phyloP scores from a whole-genome alignment of 345 rosid genomes.

The Eucalyptus rudis region DNA sequence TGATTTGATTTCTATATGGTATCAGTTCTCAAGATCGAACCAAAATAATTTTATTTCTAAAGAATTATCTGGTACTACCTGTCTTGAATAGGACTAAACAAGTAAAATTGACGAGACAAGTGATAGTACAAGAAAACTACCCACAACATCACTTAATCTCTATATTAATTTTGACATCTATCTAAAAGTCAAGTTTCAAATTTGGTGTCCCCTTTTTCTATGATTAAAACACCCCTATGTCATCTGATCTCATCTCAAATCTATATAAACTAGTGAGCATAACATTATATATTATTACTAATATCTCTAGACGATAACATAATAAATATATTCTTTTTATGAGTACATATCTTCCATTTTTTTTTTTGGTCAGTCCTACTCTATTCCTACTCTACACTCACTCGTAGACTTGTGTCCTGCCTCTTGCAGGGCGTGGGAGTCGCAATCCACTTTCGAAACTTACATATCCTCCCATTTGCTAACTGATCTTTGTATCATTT shows the following conservation, averaged over 20 bases:
- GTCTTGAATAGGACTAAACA: neutral
- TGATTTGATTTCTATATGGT: neutral
- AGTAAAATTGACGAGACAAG: neutral
- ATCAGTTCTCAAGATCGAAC: neutral
- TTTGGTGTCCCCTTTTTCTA: neutral
- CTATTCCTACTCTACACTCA: no score
- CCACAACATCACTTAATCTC: neutral
- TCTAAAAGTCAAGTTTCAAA: neutral
- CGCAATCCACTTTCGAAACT: no score
- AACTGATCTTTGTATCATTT: neutral
- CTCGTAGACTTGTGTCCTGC: no score
- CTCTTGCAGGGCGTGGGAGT: no score
- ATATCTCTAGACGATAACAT: neutral
- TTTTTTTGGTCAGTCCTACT: no score
- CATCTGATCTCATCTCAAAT: neutral
- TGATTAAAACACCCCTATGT: neutral
- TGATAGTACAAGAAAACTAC: neutral
- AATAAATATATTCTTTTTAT: no score
- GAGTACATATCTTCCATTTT: neutral
- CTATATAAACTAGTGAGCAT: neutral
- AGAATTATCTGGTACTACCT: neutral
- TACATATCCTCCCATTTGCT: neutral
- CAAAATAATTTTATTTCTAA: neutral
- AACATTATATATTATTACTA: neutral
- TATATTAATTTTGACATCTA: neutral